Evolutionary conservation across 2,329 filamentous ascomycete species (phyloP).

Genomic region (Sporothrix inflata): DNA sequence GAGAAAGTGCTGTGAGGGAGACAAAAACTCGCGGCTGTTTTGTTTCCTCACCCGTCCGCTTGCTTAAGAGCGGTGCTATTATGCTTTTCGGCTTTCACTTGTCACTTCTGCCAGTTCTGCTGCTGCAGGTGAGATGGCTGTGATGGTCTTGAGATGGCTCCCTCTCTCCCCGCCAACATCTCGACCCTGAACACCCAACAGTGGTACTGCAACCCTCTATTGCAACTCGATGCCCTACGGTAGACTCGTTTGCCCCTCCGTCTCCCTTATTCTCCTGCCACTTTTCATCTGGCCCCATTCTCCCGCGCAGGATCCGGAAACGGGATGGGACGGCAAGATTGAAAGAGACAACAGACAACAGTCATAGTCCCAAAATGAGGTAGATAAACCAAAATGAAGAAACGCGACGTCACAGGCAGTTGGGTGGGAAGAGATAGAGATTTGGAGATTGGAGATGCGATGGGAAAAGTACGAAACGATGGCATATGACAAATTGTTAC

Average conservation of each 20-base stretch:
- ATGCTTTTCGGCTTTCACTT: not conserved
- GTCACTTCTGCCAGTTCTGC: not conserved
- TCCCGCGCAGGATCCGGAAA: not conserved
- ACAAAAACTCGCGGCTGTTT: not conserved
- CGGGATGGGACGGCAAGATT: not conserved
- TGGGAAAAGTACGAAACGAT: not conserved
- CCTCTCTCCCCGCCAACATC: not conserved
- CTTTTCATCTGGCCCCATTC: not conserved
- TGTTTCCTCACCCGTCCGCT: not conserved
- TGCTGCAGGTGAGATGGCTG: not conserved
- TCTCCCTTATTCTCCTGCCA: not conserved
- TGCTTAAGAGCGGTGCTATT: not conserved
- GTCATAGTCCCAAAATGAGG: too few relatives aligned
- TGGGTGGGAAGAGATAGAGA: not conserved
- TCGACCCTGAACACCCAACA: not conserved
- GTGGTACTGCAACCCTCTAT: conserved; percentile 4
- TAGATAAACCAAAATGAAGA: not conserved
- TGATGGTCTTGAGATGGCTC: not conserved
- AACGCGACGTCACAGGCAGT: conserved; percentile 1
- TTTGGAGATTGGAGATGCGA: not conserved
- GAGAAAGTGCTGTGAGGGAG: too few relatives aligned
- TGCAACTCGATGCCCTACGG: not conserved
- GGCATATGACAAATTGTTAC: not conserved
- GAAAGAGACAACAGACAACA: not conserved
- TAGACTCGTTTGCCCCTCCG: not conserved